phyloP scores from a whole-genome alignment of 1,284 basidiomycete genomes.

The Cystobasidium sp. region DNA sequence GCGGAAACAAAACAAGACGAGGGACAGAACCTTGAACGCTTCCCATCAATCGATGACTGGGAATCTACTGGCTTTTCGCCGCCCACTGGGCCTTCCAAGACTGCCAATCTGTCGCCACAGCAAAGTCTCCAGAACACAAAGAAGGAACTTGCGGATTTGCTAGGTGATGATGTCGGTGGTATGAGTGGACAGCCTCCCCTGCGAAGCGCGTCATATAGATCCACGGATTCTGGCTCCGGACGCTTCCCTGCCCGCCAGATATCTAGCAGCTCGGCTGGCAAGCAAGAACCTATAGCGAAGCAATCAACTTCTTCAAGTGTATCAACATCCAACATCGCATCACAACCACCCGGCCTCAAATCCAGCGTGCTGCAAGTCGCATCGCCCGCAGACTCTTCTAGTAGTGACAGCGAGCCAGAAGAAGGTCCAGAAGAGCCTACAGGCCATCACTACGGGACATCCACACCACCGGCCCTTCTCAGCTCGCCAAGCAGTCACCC shows the following conservation, averaged over 20 bases:
- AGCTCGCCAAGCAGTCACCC: neutral
- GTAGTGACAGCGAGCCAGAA: conserved; percentile 45
- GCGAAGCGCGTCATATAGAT: neutral
- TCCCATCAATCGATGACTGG: conserved; percentile 11
- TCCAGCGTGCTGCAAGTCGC: neutral
- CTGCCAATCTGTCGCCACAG: neutral
- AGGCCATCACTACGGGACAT: conserved; percentile 5
- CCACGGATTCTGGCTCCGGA: no score
- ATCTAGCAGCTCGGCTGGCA: no score
- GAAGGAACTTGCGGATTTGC: conserved; percentile 24
- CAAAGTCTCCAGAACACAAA: neutral
- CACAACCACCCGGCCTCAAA: neutral
- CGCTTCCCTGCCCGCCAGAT: no score
- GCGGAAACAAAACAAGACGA: neutral
- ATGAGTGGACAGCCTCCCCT: conserved; percentile 14
- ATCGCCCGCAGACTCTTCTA: neutral
- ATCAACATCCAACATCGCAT: no score
- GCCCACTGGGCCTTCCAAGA: conserved; percentile 2
- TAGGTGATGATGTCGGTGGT: conserved; percentile 47
- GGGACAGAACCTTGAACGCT: conserved; percentile 15
- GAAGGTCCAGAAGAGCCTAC: conserved; percentile 18
- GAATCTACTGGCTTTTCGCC: conserved; percentile 35
- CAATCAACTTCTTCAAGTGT: neutral
- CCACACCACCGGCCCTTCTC: conserved; percentile 14
- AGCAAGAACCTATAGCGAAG: no score